Evolutionary conservation across 331 rosid genomes (phyloP).

Genomic region (Prunus yedoensis): DNA sequence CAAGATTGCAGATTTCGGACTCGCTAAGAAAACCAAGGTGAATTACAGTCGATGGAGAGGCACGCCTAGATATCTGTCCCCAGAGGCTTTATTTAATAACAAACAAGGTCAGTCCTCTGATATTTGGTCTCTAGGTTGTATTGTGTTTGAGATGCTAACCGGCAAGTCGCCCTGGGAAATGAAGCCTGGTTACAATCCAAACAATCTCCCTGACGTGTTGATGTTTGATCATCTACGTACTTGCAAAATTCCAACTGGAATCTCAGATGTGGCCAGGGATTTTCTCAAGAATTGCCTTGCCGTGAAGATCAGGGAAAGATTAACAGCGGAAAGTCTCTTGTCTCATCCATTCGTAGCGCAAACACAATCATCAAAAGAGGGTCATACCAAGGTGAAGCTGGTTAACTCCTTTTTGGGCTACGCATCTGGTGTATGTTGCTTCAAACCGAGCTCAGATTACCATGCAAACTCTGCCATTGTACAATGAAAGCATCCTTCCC

Average conservation of each 20-base stretch:
- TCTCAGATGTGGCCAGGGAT: neutral
- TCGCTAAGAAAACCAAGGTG: too few relatives aligned
- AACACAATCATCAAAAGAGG: neutral
- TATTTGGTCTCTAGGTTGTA: conserved; percentile 39
- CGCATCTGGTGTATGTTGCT: neutral
- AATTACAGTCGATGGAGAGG: too few relatives aligned
- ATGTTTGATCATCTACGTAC: neutral
- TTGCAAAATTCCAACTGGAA: neutral
- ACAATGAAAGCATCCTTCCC: too few relatives aligned
- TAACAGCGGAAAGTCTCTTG: neutral
- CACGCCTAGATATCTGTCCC: neutral
- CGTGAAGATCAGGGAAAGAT: neutral
- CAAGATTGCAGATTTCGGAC: too few relatives aligned
- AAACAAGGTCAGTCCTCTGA: conserved; percentile 21
- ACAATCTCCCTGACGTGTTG: neutral
- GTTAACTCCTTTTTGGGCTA: neutral
- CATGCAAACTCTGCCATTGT: neutral
- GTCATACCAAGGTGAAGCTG: neutral
- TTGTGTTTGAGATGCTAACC: conserved; percentile 25
- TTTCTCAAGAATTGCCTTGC: neutral
- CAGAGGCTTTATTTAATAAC: neutral
- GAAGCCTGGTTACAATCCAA: neutral
- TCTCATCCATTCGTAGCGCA: neutral
- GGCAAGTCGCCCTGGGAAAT: conserved; percentile 1
- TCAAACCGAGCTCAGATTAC: neutral